Conservation (phyloP, 2,329 filamentous ascomycete species). For the Exophiala lecanii-corni region DNA sequence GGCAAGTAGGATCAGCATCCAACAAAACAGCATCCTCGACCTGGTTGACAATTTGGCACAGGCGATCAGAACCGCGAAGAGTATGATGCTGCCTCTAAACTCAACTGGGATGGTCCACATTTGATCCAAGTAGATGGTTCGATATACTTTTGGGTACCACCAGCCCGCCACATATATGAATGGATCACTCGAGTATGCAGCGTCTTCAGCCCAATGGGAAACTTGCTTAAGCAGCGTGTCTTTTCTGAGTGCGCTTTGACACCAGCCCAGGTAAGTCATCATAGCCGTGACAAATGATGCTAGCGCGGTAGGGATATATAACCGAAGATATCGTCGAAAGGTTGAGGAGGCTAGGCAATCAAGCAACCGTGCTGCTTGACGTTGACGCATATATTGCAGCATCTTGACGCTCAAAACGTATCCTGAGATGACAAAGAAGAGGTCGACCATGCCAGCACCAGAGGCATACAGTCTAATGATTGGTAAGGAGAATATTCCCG, state of each 20-base stretch:
- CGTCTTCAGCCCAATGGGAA: neutral
- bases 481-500: conserved; percentile 25
- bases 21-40: conserved; percentile 4
- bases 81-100: conserved; percentile 37
- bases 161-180: conserved; percentile 7
- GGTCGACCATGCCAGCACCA: conserved; percentile 43
- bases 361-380: conserved; percentile 1
- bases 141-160: conserved; percentile 16
- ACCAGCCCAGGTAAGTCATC: conserved; percentile 1
- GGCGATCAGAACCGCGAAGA: conserved; percentile 6
- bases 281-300: conserved; percentile 28
- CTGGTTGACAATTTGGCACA: conserved; percentile 1
- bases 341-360: conserved; percentile 28
- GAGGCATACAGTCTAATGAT: conserved; percentile 36
- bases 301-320: conserved; percentile 32
- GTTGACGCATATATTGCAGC: conserved; percentile 33
- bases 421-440: conserved; percentile 56
- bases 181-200: neutral
- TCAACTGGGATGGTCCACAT: conserved; percentile 44
- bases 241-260: neutral
- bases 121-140: conserved; percentile 5
- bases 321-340: conserved; percentile 31
- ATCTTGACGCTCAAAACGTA: conserved; percentile 53
- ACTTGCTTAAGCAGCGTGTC: neutral
- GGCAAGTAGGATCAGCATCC: conserved; percentile 1